Percentiles rank a stretch among this genome's conserved stretches.
Evolutionary conservation across 176 grass and related monocot genomes (phyloP).

Genomic region (Pontederia crassipes): DNA sequence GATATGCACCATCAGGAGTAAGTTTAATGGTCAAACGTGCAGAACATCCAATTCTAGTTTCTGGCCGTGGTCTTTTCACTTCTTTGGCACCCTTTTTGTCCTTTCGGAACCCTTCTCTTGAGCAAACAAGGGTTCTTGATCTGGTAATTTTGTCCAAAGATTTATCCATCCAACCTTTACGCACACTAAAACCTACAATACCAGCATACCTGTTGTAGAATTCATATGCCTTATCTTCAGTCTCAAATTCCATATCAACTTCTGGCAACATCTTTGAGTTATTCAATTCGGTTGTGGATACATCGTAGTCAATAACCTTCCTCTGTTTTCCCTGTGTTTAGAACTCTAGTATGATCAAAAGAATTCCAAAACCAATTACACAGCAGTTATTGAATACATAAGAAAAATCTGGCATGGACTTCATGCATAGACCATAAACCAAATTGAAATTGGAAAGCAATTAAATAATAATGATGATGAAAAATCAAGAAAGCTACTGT

Average conservation of each 20-base stretch:
- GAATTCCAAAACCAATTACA: background rate
- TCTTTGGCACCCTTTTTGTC: conserved; percentile 34
- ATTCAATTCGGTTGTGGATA: conserved; percentile 13
- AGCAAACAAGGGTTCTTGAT: conserved; percentile 44
- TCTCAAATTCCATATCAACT: conserved; percentile 42
- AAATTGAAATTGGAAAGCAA: no score
- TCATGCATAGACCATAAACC: no score
- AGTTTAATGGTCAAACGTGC: conserved; percentile 40
- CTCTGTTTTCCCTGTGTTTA: conserved; percentile 40
- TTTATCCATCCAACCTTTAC: conserved; percentile 36
- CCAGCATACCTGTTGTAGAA: conserved; percentile 41
- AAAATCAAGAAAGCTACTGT: no score
- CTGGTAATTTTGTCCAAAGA: conserved; percentile 27
- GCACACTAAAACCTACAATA: conserved; percentile 34
- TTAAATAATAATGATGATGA: no score
- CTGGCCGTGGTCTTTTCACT: conserved; percentile 31
- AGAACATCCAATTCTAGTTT: conserved; percentile 42
- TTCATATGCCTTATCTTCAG: conserved; percentile 31
- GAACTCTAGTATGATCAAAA: background rate
- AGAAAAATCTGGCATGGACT: background rate
- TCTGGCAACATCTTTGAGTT: conserved; percentile 37
- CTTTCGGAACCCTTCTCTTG: conserved; percentile 43
- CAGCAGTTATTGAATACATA: background rate
- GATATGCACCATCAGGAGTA: conserved; percentile 24
- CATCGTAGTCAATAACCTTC: conserved; percentile 40